phyloP scores from a whole-genome alignment of 2,329 filamentous ascomycete species.

The Monosporascus sp. region DNA sequence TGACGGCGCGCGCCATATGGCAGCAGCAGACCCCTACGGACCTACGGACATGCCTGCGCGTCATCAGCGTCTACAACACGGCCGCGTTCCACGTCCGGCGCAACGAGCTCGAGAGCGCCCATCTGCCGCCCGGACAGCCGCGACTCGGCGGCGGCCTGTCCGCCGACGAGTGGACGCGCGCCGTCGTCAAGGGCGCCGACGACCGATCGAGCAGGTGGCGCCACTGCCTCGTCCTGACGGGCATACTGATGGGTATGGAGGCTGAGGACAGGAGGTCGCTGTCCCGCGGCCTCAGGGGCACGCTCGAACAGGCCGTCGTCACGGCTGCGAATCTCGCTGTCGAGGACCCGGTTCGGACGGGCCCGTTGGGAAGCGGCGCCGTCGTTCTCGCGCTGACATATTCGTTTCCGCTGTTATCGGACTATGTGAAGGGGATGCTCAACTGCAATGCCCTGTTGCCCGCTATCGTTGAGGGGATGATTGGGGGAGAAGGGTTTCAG shows the following conservation, averaged over 20 bases:
- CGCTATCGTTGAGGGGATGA: slow-evolving; percentile 60
- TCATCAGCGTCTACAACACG: slow-evolving; percentile 68
- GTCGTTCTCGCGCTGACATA: slow-evolving; percentile 72
- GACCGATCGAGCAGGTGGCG: slow-evolving; percentile 67
- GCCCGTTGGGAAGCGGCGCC: slow-evolving; percentile 38
- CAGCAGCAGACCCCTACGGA: slow-evolving; percentile 30
- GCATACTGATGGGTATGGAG: slow-evolving; percentile 72
- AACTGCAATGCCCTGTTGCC: slow-evolving; percentile 68
- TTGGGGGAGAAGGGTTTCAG: slow-evolving; percentile 68
- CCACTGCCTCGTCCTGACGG: slow-evolving; percentile 75
- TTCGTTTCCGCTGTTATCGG: slow-evolving; percentile 66
- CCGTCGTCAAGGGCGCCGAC: slow-evolving; percentile 53
- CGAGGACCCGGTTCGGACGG: slow-evolving; percentile 36
- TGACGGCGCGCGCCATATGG: slow-evolving; percentile 70
- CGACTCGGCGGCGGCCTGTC: slow-evolving; percentile 37
- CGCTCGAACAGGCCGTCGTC: slow-evolving; percentile 67
- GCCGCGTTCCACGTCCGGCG: slow-evolving; percentile 52
- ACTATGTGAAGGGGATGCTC: slow-evolving; percentile 51
- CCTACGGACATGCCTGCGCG: slow-evolving; percentile 56
- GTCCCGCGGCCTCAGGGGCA: slow-evolving; percentile 57
- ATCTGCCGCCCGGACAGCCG: slow-evolving; percentile 18
- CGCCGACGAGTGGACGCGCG: slow-evolving; percentile 51
- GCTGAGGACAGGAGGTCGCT: slow-evolving; percentile 57
- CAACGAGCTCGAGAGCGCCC: slow-evolving; percentile 38
- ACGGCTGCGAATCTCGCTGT: slow-evolving; percentile 73